Evolutionary conservation across 106 monocot genomes (phyloP).

Genomic region (Ottelia alismoides): DNA sequence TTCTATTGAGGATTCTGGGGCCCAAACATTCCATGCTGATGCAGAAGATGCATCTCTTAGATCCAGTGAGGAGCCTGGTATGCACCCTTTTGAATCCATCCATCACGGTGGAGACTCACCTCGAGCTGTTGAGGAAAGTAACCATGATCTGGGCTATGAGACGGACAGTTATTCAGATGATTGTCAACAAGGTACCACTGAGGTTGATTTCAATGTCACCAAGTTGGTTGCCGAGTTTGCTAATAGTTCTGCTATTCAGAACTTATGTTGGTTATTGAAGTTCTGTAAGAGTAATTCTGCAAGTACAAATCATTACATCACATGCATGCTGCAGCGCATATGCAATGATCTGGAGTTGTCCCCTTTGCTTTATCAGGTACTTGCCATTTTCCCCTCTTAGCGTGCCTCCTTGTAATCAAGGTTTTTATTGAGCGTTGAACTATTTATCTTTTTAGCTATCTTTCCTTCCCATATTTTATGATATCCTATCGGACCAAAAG

Average conservation of each 20-base stretch:
- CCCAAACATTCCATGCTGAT: no score
- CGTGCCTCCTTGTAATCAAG: no score
- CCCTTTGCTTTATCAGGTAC: slow-evolving; percentile 93
- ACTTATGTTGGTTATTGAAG: slow-evolving; percentile 86
- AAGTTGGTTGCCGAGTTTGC: slow-evolving; percentile 55
- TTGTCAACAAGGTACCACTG: slow-evolving; percentile 38
- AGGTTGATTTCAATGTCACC: slow-evolving; percentile 76
- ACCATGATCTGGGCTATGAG: slow-evolving; percentile 23
- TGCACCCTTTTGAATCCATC: slow-evolving; percentile 1
- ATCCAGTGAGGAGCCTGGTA: slow-evolving; percentile 11
- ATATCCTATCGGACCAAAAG: slow-evolving; percentile 60
- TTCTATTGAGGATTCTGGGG: no score
- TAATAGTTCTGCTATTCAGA: slow-evolving; percentile 52
- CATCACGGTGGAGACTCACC: slow-evolving; percentile 14
- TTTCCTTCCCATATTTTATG: slow-evolving; percentile 61
- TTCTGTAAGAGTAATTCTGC: slow-evolving; percentile 68
- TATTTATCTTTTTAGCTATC: slow-evolving; percentile 58
- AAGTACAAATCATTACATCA: slow-evolving; percentile 71
- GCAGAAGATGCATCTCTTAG: no score
- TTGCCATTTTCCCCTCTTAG: background rate
- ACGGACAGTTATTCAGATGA: slow-evolving; percentile 42
- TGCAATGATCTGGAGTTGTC: slow-evolving; percentile 83
- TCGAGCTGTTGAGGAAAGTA: slow-evolving; percentile 13
- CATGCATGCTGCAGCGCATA: slow-evolving; percentile 64
- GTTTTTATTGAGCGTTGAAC: background rate